Base-by-base conservation (phyloP, 176 grass and related monocot species). In the Aegilops longissima region DNA sequence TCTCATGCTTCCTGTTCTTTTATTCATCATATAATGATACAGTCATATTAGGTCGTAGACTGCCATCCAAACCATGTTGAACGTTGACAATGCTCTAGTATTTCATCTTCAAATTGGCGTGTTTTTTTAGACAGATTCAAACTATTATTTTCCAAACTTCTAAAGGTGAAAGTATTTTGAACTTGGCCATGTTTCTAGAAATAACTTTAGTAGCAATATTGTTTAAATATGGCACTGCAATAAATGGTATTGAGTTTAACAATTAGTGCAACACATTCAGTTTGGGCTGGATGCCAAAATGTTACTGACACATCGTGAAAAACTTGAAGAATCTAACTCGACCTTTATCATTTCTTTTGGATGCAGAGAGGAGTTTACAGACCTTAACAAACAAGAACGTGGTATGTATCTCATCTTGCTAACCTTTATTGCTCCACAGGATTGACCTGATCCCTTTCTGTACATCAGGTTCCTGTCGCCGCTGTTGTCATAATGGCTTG, bases 401-500 rank as follows among this genome's bases (percentile, higher is more conserved):
- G 94, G 97, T 94, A 76, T 63, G 82, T 78, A 76, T 63, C 63
- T 81, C 10, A 61, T 45, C 77, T 80, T 68, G n/a, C 31, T 12
- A 76, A 52, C n/a, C 7, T 77, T 77, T 66, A 83, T 49, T 65
- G 76, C 68, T 83, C 58, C 73, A 84, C 70, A 54, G 16, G 30
- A 54, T 79, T 80, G 10, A 27, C 89, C 34, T 67, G 21, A 75
- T 58, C 14, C 89, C 54, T 81, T 87, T 89, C 42, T 51, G 13
- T 68, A 78, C 11, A 23, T 69, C 77, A 97, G 95, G 88, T 78
- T 59, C 92, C 90, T 88, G 87, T 96, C 82, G 97, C 97, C 68
- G 97, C 94, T 91, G 92, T 99, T 84, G 94, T 99, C 44, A 86
- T 99, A 70, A 96, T 99, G 97, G 97, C 97, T 88, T 99, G 94